Evolutionary conservation across 306 rosid species (phyloP), one percentile per base, ranked within the genome.

Genomic region (Sesbania bispinosa): DNA sequence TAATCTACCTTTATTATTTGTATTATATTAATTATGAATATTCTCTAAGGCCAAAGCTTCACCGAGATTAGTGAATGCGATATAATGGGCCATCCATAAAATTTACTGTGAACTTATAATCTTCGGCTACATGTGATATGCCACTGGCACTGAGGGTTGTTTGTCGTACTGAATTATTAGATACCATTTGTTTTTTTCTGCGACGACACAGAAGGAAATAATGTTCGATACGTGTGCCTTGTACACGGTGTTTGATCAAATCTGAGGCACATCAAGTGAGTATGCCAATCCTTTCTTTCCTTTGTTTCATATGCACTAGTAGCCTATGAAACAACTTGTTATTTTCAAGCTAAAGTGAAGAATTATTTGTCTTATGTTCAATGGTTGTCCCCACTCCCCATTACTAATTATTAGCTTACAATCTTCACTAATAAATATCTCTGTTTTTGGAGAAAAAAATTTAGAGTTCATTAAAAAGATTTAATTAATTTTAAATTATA

Each of bases 91-190:
- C 18, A 32, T 52, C 45, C 67, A 62, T 53, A 14, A 30, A 62
- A 62, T 52, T n/a, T 43, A 16, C 36, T 16, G 33, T n/a, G 23
- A 27, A 55, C 53, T 16, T 23, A 18, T 43, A 10, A 64, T 35
- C 54, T 63, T 63, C 7, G 11, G 60, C 9, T 55, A 35, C 60
- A 50, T 50, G 72, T 79, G 79, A 65, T 21, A 33, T 13, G n/a
- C n/a, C 38, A 29, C n/a, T 20, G 64, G 27, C 67, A 51, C 30
- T 67, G 3, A 1, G 14, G 36, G 19, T 70, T 55, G 54, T 47
- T 54, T 79, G 76, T 67, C 60, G 4, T 27, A 52, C 47, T 80
- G 77, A 61, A 74, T 80, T 74, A 80, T 80, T 80, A 50, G 29
- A 32, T 42, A 33, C 29, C 41, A n/a, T 19, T 30, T 13, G 66